Percentiles rank a stretch among this genome's conserved stretches.
These are phyloP conservation scores for Neurospora sp. DNA, from an alignment of 2,329 filamentous ascomycete species.

Conservation along the genomic window DNA sequence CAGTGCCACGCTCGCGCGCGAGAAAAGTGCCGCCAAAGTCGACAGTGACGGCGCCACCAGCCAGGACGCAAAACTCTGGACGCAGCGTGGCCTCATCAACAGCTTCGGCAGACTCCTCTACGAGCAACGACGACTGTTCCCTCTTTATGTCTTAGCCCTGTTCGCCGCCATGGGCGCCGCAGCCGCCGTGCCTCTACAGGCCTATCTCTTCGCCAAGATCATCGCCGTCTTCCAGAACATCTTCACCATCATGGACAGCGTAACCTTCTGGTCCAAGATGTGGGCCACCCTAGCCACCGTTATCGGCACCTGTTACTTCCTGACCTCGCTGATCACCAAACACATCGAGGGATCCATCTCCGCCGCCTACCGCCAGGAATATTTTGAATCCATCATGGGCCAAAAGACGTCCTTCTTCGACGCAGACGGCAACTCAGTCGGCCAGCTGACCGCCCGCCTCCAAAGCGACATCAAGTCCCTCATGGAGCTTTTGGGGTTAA, in stretches of 20 bases:
- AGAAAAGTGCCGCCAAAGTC: slow-evolving; percentile 35
- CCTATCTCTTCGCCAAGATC: slow-evolving; percentile 45
- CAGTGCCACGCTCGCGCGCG: slow-evolving; percentile 28
- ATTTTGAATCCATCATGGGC: slow-evolving; percentile 49
- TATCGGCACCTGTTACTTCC: slow-evolving; percentile 43
- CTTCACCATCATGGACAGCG: slow-evolving; percentile 10
- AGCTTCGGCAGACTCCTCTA: slow-evolving; percentile 48
- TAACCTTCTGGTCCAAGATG: slow-evolving; percentile 55
- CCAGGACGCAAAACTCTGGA: slow-evolving; percentile 23
- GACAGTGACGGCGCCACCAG: slow-evolving; percentile 16
- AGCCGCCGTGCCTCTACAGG: slow-evolving; percentile 39
- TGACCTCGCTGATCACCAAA: slow-evolving; percentile 34
- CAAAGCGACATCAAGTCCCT: slow-evolving; percentile 48
- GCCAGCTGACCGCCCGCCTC: slow-evolving; percentile 47
- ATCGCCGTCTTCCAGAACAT: slow-evolving; percentile 38
- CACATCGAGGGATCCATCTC: slow-evolving; percentile 38
- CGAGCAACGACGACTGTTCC: slow-evolving; percentile 44
- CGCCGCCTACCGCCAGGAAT: slow-evolving; percentile 47
- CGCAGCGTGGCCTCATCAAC: slow-evolving; percentile 31
- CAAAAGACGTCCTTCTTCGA: slow-evolving; percentile 54
- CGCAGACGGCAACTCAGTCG: slow-evolving; percentile 46
- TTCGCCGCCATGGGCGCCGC: slow-evolving; percentile 34
- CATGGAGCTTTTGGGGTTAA: slow-evolving; percentile 52
- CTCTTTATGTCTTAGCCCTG: slow-evolving; percentile 39
- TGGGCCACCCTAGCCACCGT: slow-evolving; percentile 49